Percentiles rank a stretch among this genome's conserved stretches.
Evolutionary conservation across 2,329 filamentous ascomycete species (phyloP).

Genomic region (Monosporascus sp.): DNA sequence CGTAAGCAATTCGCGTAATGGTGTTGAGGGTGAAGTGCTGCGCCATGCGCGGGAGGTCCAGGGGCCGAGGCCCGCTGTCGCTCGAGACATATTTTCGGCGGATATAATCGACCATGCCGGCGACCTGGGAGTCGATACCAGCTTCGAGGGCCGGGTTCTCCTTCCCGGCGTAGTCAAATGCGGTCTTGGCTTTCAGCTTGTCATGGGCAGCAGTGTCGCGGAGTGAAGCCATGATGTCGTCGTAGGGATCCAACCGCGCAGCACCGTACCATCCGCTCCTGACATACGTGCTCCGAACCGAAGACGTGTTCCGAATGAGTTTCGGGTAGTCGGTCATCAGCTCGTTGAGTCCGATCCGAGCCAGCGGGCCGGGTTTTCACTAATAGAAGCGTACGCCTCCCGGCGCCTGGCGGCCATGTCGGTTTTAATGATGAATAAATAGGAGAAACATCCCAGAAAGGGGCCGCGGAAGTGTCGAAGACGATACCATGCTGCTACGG

Average conservation of each 20-base stretch:
- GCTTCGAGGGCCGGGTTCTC: constrained; percentile 16
- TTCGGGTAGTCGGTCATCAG: constrained; percentile 34
- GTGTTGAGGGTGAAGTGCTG: constrained; percentile 20
- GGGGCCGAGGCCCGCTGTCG: not conserved
- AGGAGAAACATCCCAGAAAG: not conserved
- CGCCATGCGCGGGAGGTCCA: constrained; percentile 13
- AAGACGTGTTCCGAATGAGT: constrained; percentile 31
- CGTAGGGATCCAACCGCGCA: constrained; percentile 20
- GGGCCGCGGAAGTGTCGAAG: not conserved
- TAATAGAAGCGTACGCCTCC: not conserved
- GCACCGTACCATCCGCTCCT: constrained; percentile 13
- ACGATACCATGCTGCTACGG: not conserved
- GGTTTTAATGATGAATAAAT: not conserved
- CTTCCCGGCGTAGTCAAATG: constrained; percentile 13
- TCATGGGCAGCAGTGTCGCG: constrained; percentile 39
- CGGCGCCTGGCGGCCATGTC: not conserved
- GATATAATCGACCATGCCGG: constrained; percentile 11
- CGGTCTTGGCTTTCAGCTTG: constrained; percentile 17
- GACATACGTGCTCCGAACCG: constrained; percentile 13
- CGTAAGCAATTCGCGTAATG: constrained; percentile 21
- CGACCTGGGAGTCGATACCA: constrained; percentile 13
- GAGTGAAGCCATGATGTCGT: constrained; percentile 48
- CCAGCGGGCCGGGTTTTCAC: constrained; percentile 24
- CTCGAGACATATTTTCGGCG: constrained; percentile 13
- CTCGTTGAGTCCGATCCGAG: constrained; percentile 36